Base-by-base conservation (phyloP, 768 basidiomycete species). In the Lentinula sp. region DNA sequence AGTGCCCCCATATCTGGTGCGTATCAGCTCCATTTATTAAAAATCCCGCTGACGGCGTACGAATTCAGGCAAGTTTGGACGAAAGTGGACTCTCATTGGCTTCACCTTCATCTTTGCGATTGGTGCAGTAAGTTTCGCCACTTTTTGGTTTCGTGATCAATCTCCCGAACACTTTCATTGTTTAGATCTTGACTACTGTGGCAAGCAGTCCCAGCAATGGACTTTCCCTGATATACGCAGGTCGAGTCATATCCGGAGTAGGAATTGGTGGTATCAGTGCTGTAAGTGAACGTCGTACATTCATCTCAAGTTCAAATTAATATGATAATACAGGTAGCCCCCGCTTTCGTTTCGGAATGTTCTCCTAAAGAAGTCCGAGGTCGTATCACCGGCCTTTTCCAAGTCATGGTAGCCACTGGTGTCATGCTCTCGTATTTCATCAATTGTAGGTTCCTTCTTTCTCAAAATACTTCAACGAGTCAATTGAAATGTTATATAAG, bases 361-460 rank as follows among this genome's bases (percentile, higher is more conserved):
- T 81, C 87, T 2, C 94, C 94, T 5, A 95, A 93, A 70, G 80
- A 91, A 21, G 89, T 93, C 5, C 87, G 93, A 63, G 93, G 92
- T 5, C 81, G 89, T 53, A 91, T 94, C 65, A 93, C 90, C 0
- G 91, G 92, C 48, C 68, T 90, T 35, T 93, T 93, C 80, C 93
- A 94, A 70, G 84, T 95, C 71, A 87, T 91, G 83, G 91, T 83
- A 40, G 31, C 73, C 55, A 52, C 84, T 54, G 93, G 51, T n/a
- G 13, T 32, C 13, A 28, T 48, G n/a, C 40, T 9, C 10, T 89
- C 87, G 0, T 92, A 91, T 71, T 91, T 89, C 70, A 78, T 91
- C 65, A 90, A 92, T 67, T 81, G 88, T 90, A 61, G 55, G 87
- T 75, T 15, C 21, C 32, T 67, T 35, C 45, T 39, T 39, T 61